Evolutionary conservation across 345 rosid species (phyloP).

Genomic region (sweet orange (Citrus sinensis)): DNA sequence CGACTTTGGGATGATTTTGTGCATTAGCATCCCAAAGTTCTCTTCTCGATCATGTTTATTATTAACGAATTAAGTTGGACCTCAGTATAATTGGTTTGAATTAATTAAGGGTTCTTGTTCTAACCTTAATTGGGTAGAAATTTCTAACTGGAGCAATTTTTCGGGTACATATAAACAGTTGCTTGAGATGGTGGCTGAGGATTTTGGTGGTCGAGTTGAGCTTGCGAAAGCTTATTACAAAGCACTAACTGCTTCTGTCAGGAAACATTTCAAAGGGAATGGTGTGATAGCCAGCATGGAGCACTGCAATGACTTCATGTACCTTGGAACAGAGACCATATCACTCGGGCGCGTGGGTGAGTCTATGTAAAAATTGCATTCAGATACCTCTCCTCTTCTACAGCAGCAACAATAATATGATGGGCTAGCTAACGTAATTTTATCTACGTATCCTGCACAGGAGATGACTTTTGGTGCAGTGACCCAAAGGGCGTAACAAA

Average conservation of each 20-base stretch:
- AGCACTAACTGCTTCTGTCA: constrained; percentile 49
- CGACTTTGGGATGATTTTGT: too few relatives aligned
- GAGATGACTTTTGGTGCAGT: constrained; percentile 64
- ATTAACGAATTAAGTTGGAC: too few relatives aligned
- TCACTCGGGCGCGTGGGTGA: constrained; percentile 61
- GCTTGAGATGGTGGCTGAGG: constrained; percentile 53
- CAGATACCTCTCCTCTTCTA: background rate
- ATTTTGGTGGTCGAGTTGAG: constrained; percentile 58
- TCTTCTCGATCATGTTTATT: too few relatives aligned
- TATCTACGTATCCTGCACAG: constrained; percentile 9
- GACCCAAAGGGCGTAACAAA: constrained; percentile 57
- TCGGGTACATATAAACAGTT: constrained; percentile 17
- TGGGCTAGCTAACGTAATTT: background rate
- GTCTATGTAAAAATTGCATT: background rate
- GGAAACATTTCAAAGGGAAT: constrained; percentile 56
- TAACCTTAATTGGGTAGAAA: background rate
- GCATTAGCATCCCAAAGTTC: too few relatives aligned
- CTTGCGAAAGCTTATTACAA: constrained; percentile 54
- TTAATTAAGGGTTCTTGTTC: background rate
- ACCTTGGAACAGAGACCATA: constrained; percentile 58
- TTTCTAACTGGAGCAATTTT: background rate
- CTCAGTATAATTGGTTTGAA: background rate
- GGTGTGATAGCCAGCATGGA: constrained; percentile 68
- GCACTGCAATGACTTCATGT: constrained; percentile 63
- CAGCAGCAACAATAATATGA: background rate